Evolutionary conservation across 495 filamentous ascomycete species (phyloP), one percentile per base, ranked within the genome.

Genomic region (Platismatia glauca): DNA sequence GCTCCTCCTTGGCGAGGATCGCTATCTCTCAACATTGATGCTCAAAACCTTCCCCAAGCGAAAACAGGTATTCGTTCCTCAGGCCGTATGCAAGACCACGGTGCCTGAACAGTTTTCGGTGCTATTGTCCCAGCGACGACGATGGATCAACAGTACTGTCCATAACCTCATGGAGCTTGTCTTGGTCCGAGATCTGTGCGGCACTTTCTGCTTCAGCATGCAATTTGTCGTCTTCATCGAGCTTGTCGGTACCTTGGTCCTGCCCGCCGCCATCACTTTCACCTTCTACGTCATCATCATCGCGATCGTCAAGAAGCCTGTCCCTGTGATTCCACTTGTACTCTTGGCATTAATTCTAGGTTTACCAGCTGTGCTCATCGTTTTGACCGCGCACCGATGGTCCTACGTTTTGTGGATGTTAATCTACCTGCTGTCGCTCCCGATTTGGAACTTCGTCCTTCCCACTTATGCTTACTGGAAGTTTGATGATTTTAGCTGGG

Each of bases 171-270:
- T 99, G 86, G 95, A 99, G 74, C 83, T 99, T 24, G 89, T 97
- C 34, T 83, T 97, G 8, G 95, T 99, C 33, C 82, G 91, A 57
- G 95, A 99, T 78, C 82, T 99, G 7, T 99, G 95, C 71, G 95
- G 95, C 56, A 99, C 95, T 0, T 99, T 99, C 78, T 99, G 95
- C 81, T 99, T 99, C 79, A 95, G 89, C 76, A 99, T 99, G 95
- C 95, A 99, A 73, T 97, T 97, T 71, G 87, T 97, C 59, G 87
- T 99, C 62, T 95, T 91, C 74, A 91, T 99, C 70, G 94, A 99
- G 72, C 81, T 99, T 50, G 82, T 97, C 56, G 95, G 95, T 55
- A 97, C 95, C 0, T 79, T 97, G 52, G 95, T 99, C 16, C 78
- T 99, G 5, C 95, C 94, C 1, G 95, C 94, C 13, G 95, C 95